Evolutionary conservation across 2,329 filamentous ascomycete genomes (phyloP).

Genomic region (Leptosphaerulina australis): DNA sequence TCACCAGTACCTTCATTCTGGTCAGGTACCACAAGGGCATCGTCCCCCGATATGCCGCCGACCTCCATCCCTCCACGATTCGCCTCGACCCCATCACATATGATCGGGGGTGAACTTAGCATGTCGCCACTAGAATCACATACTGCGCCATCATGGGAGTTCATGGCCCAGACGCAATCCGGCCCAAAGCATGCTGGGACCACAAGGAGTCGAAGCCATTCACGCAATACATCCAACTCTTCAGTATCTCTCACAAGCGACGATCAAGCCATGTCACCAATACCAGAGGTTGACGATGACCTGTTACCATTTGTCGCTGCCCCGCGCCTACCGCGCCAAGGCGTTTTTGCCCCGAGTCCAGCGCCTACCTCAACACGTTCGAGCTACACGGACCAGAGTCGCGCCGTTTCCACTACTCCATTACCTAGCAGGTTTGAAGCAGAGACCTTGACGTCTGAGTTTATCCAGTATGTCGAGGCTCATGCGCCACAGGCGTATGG

Average conservation of each 20-base stretch:
- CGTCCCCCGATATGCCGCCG: conserved; percentile 43
- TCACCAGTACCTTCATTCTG: conserved; percentile 48
- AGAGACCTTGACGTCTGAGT: conserved; percentile 44
- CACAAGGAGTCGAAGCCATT: conserved; percentile 31
- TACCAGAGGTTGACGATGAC: conserved; percentile 40
- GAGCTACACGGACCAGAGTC: conserved; percentile 42
- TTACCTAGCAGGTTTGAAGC: conserved; percentile 46
- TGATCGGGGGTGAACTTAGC: conserved; percentile 26
- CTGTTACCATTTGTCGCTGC: conserved; percentile 35
- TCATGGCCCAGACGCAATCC: conserved; percentile 35
- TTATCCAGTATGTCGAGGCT: conserved; percentile 38
- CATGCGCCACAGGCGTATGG: conserved; percentile 36
- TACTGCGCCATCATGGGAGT: conserved; percentile 44
- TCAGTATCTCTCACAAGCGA: conserved; percentile 39
- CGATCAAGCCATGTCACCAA: conserved; percentile 37
- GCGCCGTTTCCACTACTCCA: conserved; percentile 39
- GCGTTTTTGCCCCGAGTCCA: conserved; percentile 41
- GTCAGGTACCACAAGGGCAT: conserved; percentile 46
- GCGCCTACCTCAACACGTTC: conserved; percentile 34
- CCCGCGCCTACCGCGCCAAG: conserved; percentile 38
- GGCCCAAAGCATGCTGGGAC: conserved; percentile 22
- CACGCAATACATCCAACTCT: conserved; percentile 42
- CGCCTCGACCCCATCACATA: conserved; percentile 25
- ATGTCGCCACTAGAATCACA: conserved; percentile 38
- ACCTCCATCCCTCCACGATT: conserved; percentile 36